Evolutionary conservation across 352 stramenopile genomes (phyloP), one percentile per base, ranked within the genome.

Genomic region (Thraustochytrium sp.): DNA sequence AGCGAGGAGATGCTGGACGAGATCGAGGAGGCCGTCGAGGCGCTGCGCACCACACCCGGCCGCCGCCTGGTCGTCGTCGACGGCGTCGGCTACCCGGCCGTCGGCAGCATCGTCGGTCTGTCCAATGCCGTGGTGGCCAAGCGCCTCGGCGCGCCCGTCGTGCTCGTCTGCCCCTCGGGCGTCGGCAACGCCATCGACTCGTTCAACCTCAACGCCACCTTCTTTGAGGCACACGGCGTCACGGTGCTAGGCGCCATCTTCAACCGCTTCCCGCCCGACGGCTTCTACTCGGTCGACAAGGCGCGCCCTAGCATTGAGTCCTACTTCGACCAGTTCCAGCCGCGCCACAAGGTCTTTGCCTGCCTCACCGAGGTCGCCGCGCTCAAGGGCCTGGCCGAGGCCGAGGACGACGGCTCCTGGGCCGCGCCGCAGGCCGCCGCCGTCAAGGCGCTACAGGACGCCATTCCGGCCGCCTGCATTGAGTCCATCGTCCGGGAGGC

Each of bases 131-230:
- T 89, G 48, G 87, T 95, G 3, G 93, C 94, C 1, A 84, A 84
- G 37, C 89, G 86, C 46, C 82, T 93, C 48, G 84, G 91, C 8
- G 86, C 89, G 51, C 93, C 93, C 13, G 95, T 98, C 2, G 86
- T 99, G 34, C 86, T 99, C 21, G 94, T 99, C 9, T 95, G 95
- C 18, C 97, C 96, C 84, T 92, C 90, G 73, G 96, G 96, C n/a
- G 96, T 99, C 9, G 96, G 96, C 8, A 94, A 97, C 87, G 96
- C 96, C 0, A 92, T 99, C 8, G 96, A 99, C 87, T 97, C 93
- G 37, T 98, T 97, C 88, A 98, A 98, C 85, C 84, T 99, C 36
- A 98, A 98, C 87, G 94, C 95, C 23, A 92, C 88, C 4, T 99
- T 97, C 85, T 99, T 99, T 86, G 89, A 96, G 83, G 88, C 89